Base-by-base conservation (phyloP, 2,329 filamentous ascomycete genomes). In the Ceratocystis harringtonii region DNA sequence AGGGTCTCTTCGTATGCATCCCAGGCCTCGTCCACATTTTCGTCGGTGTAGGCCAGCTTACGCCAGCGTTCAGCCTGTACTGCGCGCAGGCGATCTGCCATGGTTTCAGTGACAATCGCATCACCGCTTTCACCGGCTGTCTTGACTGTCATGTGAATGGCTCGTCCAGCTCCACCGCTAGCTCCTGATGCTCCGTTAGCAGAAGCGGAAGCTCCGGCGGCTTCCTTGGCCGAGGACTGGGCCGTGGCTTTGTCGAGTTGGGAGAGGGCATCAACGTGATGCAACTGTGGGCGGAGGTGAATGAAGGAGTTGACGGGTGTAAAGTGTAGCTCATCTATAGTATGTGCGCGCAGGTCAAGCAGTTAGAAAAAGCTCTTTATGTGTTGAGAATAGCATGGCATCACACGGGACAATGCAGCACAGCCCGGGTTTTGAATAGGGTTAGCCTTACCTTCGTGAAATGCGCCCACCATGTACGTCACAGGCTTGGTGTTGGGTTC, bases 381-480 rank as follows among this genome's bases (percentile, higher is more conserved):
- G 22, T 10, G 52, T 41, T 41, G 25, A 15, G 17, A 58, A 58
- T 48, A n/a, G n/a, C 45, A 32, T 3, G 52, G 15, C 32, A 41
- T 15, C 36, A 10, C 36, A 41, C 3, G 36, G 36, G 36, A 10
- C 10, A 36, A 36, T 36, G 2, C 36, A 41, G 36, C 4, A 12
- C 36, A 12, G 36, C 12, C 36, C 1, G 36, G 36, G 36, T 1
- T 41, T 41, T 41, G 10, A 41, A 15, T 41, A 10, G 36, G 12
- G 3, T 15, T 15, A 41, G 36, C 36, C 84, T 70, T 75, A 92
- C 90, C 84, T 63, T 87, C 87, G 72, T 87, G 84, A 73, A 97
- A 96, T n/a, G 91, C 87, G 32, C 90, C 94, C 62, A 96, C 81
- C 85, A 96, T 95, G 77, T 95, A 95, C 69, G 90, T 87, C 25